These are phyloP conservation scores for Neonectria magnoliae DNA, from an alignment of 2,329 filamentous ascomycete species.

Conservation along the genomic window DNA sequence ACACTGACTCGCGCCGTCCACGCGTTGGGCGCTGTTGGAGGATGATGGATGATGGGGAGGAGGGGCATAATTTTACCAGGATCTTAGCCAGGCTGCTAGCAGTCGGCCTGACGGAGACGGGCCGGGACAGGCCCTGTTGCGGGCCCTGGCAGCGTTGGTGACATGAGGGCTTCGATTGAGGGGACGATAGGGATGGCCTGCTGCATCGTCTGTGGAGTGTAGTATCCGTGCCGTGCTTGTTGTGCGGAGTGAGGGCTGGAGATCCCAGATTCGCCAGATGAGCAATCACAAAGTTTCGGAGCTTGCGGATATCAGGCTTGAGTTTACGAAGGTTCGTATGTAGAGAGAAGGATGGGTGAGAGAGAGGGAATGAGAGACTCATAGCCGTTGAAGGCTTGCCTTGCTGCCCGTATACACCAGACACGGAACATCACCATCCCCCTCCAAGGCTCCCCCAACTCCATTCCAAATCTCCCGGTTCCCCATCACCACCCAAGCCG, in stretches of 20 bases:
- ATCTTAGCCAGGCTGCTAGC: neutral
- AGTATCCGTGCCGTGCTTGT: neutral
- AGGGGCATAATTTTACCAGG: conserved; percentile 16
- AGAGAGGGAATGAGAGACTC: neutral
- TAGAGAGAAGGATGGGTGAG: neutral
- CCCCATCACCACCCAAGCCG: neutral
- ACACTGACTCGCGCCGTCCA: conserved; percentile 23
- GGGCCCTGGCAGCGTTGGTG: conserved; percentile 4
- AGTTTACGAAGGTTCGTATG: neutral
- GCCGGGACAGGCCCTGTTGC: neutral
- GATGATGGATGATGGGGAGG: too few relatives aligned
- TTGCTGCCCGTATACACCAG: neutral
- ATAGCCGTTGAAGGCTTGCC: neutral
- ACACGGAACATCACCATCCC: neutral
- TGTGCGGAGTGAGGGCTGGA: neutral
- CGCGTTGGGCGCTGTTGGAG: neutral
- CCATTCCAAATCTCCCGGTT: conserved; percentile 1
- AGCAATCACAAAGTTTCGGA: neutral
- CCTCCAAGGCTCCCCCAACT: neutral
- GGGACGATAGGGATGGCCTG: neutral
- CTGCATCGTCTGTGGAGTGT: neutral
- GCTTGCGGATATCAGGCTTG: neutral
- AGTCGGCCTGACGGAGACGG: conserved; percentile 16
- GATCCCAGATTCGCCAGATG: neutral
- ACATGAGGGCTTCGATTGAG: conserved; percentile 4